Evolutionary conservation across 2,329 filamentous ascomycete genomes (phyloP).

Genomic region (Alternaria sp.): DNA sequence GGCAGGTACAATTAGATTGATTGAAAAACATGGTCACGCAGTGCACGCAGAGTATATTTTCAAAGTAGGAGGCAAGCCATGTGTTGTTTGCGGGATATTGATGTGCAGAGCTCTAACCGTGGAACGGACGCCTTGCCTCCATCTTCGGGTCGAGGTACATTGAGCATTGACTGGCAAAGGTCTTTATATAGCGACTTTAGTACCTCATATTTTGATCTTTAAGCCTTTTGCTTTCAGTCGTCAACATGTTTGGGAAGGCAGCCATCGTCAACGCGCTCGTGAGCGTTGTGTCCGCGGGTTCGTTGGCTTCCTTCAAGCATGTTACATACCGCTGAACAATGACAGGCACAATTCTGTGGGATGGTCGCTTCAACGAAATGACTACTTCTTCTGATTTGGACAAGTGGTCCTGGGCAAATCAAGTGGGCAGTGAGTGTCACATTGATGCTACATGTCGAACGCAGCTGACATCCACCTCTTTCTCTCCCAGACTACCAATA

Average conservation of each 20-base stretch:
- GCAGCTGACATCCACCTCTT: neutral
- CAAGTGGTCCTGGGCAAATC: slow-evolving; percentile 72
- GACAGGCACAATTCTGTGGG: slow-evolving; percentile 65
- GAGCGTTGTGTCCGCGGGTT: slow-evolving; percentile 47
- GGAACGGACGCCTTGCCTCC: slow-evolving; percentile 23
- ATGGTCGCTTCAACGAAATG: slow-evolving; percentile 71
- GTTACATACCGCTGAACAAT: neutral
- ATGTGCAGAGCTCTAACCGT: slow-evolving; percentile 23
- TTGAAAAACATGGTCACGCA: slow-evolving; percentile 43
- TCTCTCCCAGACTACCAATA: slow-evolving; percentile 53
- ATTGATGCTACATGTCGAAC: no score
- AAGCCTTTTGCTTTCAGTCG: neutral
- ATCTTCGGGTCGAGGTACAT: slow-evolving; percentile 17
- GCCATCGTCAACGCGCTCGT: slow-evolving; percentile 42
- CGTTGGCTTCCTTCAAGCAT: neutral
- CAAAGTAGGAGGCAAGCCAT: slow-evolving; percentile 22
- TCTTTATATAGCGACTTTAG: slow-evolving; percentile 32
- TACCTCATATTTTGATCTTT: neutral
- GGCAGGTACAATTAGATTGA: slow-evolving; percentile 48
- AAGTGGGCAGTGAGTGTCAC: slow-evolving; percentile 71
- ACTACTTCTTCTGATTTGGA: slow-evolving; percentile 63
- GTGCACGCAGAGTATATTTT: slow-evolving; percentile 18
- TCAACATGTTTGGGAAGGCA: slow-evolving; percentile 46
- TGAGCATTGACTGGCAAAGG: neutral
- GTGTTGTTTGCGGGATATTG: slow-evolving; percentile 37